Percentiles rank a stretch among this genome's conserved stretches.
Evolutionary conservation across 805 yeast species (phyloP).

Genomic region (Starmerella bombi): DNA sequence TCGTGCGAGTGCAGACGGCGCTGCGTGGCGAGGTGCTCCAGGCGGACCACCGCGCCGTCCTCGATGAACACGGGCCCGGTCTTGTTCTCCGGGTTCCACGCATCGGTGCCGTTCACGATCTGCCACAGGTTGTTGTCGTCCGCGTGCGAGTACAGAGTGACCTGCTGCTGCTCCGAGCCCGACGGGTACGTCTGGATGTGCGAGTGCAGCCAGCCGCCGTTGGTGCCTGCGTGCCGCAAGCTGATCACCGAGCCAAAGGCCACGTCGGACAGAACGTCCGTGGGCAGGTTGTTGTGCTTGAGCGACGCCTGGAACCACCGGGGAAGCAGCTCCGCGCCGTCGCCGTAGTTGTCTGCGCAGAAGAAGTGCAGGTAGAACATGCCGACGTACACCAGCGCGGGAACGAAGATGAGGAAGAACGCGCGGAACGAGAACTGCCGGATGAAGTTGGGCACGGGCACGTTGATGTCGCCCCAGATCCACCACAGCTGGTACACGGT

Average conservation of each 20-base stretch:
- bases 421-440: conserved; percentile 34
- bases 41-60: conserved; percentile 45
- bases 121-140: conserved; percentile 66
- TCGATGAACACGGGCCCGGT: conserved; percentile 35
- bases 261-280: conserved; percentile 46
- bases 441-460: conserved; percentile 30
- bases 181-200: conserved; percentile 48
- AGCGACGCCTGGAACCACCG: conserved; percentile 56
- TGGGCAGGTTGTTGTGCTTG: conserved; percentile 31
- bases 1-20: conserved; percentile 59
- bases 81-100: conserved; percentile 20
- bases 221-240: conserved; percentile 52
- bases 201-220: conserved; percentile 73
- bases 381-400: conserved; percentile 44
- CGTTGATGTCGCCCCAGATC: conserved; percentile 51
- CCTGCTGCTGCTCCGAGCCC: conserved; percentile 67
- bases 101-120: conserved; percentile 36
- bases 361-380: conserved; percentile 47
- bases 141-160: conserved; percentile 52
- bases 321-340: conserved; percentile 49
- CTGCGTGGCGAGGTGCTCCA: conserved; percentile 60
- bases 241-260: conserved; percentile 60
- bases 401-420: conserved; percentile 37
- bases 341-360: conserved; percentile 35
- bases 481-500: conserved; percentile 49